phyloP scores from a whole-genome alignment of 352 stramenopile genomes.

The Phytophthora hybrid region DNA sequence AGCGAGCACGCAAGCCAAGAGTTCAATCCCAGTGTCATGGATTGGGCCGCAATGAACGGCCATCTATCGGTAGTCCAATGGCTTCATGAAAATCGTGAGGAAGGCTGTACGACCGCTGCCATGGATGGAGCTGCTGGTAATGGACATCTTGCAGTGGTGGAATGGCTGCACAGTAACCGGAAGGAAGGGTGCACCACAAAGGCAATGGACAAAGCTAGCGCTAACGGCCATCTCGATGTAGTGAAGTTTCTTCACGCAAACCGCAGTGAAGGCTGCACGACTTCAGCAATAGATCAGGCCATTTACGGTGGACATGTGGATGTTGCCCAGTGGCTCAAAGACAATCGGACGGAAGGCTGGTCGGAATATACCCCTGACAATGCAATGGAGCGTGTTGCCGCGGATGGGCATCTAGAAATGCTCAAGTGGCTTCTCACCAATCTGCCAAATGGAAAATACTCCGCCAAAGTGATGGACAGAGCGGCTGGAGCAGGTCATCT shows the following conservation, averaged over 20 bases:
- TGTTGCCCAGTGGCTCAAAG: neutral
- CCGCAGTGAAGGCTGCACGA: neutral
- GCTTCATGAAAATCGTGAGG: neutral
- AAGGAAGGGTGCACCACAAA: neutral
- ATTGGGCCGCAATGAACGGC: neutral
- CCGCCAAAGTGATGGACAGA: neutral
- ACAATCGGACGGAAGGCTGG: neutral
- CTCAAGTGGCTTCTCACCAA: neutral
- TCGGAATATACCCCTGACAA: neutral
- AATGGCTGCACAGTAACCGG: slow-evolving; percentile 7
- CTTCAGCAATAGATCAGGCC: neutral
- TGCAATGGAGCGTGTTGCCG: neutral
- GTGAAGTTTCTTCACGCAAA: neutral
- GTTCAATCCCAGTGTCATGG: neutral
- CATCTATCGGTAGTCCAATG: neutral
- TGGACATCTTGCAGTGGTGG: slow-evolving; percentile 1
- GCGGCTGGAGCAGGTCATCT: neutral
- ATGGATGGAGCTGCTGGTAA: neutral
- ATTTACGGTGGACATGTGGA: neutral
- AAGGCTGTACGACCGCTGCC: neutral
- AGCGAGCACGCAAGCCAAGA: neutral
- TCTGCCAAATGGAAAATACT: neutral
- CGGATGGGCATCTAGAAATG: neutral
- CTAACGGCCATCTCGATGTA: neutral
- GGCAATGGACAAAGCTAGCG: neutral